Base-by-base conservation (phyloP, 768 basidiomycete species). In the Suillus sp. region DNA sequence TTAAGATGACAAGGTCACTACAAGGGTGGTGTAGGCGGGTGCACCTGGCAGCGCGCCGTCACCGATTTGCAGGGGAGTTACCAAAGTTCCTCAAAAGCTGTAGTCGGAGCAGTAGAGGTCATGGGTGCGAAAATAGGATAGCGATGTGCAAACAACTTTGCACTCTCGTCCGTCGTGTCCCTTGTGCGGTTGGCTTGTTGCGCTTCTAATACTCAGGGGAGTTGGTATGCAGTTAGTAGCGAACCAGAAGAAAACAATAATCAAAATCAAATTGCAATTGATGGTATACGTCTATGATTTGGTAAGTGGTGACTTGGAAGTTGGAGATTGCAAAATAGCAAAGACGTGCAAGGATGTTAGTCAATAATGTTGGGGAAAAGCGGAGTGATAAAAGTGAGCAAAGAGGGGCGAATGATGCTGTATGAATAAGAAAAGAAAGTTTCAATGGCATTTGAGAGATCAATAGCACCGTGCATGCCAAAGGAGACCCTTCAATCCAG, bases 201-300 rank as follows among this genome's bases (percentile, higher is more conserved):
- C 14, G 7, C 4, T 27, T 50, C 48, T 27, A 27, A 50, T 50
- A 30, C 48, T 50, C 27, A 30, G 27, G 16, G 8, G 25, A 9
- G n/a, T n/a, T 11, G n/a, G n/a, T n/a, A n/a, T n/a, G 43, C 20
- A 45, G 25, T 25, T 25, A 16, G 14, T 20, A 53, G 18, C 10
- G 50, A 32, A 53, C 5, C 30, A 32, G 18, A 20, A 32, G 30
- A 53, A 30, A 20, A 20, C 48, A 27, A 30, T 3, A 18, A 51
- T 51, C 50, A 53, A 53, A 53, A 53, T 32, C 11, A 32, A 13
- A 53, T 53, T 53, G 51, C 32, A 32, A 53, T 13, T 32, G 51
- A 53, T 53, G 51, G 51, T 53, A 53, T 53, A 53, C 32, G 51
- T 53, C 30, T 32, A 53, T 53, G 32, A 53, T n/a, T 53, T 32